phyloP scores from a whole-genome alignment of 2,329 filamentous ascomycete genomes.

The Pyricularia sp. region DNA sequence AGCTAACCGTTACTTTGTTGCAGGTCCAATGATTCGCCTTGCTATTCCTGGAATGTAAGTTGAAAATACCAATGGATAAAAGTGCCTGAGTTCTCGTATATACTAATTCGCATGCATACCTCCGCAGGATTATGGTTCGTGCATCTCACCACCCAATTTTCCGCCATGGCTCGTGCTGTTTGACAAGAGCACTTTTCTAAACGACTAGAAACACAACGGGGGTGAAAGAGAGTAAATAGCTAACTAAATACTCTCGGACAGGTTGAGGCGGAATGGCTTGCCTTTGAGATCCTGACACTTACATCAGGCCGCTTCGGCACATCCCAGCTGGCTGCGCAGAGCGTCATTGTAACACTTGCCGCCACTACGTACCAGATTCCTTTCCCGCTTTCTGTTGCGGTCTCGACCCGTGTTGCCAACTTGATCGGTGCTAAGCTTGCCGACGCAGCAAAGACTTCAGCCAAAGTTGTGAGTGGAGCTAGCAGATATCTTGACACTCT shows the following conservation, averaged over 20 bases:
- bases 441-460: conserved; percentile 69
- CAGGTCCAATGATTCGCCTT: conserved; percentile 69
- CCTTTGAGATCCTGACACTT: conserved; percentile 87
- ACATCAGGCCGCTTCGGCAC: conserved; percentile 71
- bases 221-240: background rate
- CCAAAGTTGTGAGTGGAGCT: conserved; percentile 54
- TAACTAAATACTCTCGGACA: background rate
- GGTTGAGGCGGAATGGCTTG: conserved; percentile 88
- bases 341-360: conserved; percentile 68
- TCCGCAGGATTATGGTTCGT: background rate
- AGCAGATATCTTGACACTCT: background rate
- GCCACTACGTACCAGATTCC: conserved; percentile 83
- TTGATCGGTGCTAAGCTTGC: conserved; percentile 81
- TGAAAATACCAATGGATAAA: background rate
- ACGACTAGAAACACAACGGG: background rate
- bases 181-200: background rate
- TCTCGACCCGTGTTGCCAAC: conserved; percentile 83
- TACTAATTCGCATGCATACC: background rate
- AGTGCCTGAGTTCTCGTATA: no score
- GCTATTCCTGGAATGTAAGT: conserved; percentile 85
- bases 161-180: background rate
- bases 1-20: background rate
- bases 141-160: background rate
- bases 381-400: conserved; percentile 82
- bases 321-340: conserved; percentile 77